Evolutionary conservation across 2,329 filamentous ascomycete species (phyloP), one percentile per base, ranked within the genome.

Genomic region (Ophiosphaerella narmari): DNA sequence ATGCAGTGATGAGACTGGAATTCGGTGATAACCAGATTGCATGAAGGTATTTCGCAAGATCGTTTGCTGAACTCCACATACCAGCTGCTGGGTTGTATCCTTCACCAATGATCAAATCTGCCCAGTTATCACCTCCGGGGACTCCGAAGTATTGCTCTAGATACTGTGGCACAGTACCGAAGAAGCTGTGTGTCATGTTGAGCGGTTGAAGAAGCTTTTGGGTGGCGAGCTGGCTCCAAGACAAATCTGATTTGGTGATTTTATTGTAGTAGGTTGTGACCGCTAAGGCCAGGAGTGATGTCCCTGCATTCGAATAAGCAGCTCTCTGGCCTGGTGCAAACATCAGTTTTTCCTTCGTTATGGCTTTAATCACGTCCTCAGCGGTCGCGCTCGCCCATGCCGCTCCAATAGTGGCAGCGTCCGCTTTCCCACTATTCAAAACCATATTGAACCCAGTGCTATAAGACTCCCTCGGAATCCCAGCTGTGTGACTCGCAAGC

Each of bases 41-140:
- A 37, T 68, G 43, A 0, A 70, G 34, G 18, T 66, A 70, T 9
- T 46, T 64, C 4, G 55, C n/a, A 7, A 71, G 54, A 42, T 71
- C 67, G 23, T 64, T 68, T 23, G 62, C 57, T 6, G 66, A 70
- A 46, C 60, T 65, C 65, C 66, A 71, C 60, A 70, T 63, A 21
- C 67, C 67, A 3, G 61, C 67, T 3, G 60, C 66, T 23, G 67
- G 65, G 32, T 70, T 60, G 35, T 71, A 71, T 7, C 67, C 67
- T 13, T 55, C 49, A 23, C 65, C 65, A 4, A 71, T 44, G 1
- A 65, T 18, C 2, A 68, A 45, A 49, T 70, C 61, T 1, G 56
- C 66, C 61, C 62, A 68, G 26, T 65, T 66, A 3, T 60, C 45
- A 2, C 60, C 61, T 8, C 64, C 67, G 8, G 67, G 65, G 3